phyloP scores from a whole-genome alignment of 768 basidiomycete genomes.

The Boletales sp. region DNA sequence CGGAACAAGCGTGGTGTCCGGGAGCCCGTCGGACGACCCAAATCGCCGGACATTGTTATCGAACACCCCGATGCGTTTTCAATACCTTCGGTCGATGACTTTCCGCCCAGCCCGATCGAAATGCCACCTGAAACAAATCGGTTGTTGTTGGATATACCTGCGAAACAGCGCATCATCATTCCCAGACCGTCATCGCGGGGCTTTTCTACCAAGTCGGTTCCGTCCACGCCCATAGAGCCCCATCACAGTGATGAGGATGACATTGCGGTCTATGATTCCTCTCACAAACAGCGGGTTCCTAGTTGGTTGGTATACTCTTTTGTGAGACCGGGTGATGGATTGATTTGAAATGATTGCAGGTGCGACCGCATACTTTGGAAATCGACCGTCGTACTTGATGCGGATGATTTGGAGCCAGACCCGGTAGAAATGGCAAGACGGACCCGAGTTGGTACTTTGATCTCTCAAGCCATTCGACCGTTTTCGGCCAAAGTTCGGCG shows the following conservation, averaged over 20 bases:
- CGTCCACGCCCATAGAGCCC: conserved; percentile 33
- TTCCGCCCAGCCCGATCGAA: conserved; percentile 21
- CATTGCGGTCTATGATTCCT: conserved; percentile 76
- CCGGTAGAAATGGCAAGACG: conserved; percentile 29
- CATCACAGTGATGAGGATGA: conserved; percentile 40
- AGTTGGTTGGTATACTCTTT: conserved; percentile 58
- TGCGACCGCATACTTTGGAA: conserved; percentile 87
- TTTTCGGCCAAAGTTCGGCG: conserved; percentile 36
- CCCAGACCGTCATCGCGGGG: conserved; percentile 27
- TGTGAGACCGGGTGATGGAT: not conserved
- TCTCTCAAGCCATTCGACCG: conserved; percentile 53
- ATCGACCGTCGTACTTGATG: conserved; percentile 54
- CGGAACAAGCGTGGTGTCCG: conserved; percentile 21
- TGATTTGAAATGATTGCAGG: conserved; percentile 38
- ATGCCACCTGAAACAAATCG: not conserved
- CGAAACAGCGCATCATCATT: conserved; percentile 20
- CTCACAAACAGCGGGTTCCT: conserved; percentile 76
- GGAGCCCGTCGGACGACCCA: conserved; percentile 9
- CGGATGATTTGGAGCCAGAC: conserved; percentile 40
- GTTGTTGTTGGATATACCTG: conserved; percentile 19
- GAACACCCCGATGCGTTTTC: conserved; percentile 23
- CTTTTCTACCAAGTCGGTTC: conserved; percentile 27
- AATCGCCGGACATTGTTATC: conserved; percentile 24
- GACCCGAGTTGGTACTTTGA: conserved; percentile 51
- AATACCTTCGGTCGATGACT: conserved; percentile 22